Base-by-base conservation (phyloP, 2,329 filamentous ascomycete species). In the Boeremia lycopersici region DNA sequence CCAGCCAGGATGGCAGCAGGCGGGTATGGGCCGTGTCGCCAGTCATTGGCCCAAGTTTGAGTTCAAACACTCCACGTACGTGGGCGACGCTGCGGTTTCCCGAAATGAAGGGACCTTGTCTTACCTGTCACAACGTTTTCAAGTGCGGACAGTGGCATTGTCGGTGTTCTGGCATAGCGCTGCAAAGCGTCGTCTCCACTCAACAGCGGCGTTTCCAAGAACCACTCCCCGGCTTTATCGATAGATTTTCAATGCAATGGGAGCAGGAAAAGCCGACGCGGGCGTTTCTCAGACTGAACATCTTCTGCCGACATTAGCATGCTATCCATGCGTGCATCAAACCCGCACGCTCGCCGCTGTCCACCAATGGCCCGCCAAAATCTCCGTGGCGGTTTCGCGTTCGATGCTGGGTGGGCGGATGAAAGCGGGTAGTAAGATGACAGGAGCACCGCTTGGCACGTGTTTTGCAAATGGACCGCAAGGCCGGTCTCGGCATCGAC, bases 81-180 rank as follows among this genome's bases (percentile, higher is more conserved):
- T 68, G 72, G 70, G 63, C 64, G 68, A 74, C 72, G 63, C 66
- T 73, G 69, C 69, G 72, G 65, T 56, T 43, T 65, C 62, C 72
- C 71, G 71, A 75, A 75, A 75, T 75, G 69, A 72, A 74, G 70
- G 72, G 69, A 71, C 61, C 57, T 63, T 69, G 71, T 74, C 62
- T 65, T 48, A 67, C 70, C 63, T 71, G 60, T 56, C 60, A 63
- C 62, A 47, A 43, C 53, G 43, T 49, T 47, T 28, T 33, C 28
- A 28, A 34, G 29, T 13, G 38, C 29, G 39, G 25, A 40, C 7
- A 19, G 23, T 39, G 26, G 48, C 43, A 47, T 41, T 56, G 31
- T 38, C 28, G 23, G 12, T 61, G 63, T 48, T 52, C 58, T 59
- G 54, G 52, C 55, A 49, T 56, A 36, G 51, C 53, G 67, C 30